Base-by-base conservation (phyloP, 768 basidiomycete genomes). In the Boletus subcaerulescens region DNA sequence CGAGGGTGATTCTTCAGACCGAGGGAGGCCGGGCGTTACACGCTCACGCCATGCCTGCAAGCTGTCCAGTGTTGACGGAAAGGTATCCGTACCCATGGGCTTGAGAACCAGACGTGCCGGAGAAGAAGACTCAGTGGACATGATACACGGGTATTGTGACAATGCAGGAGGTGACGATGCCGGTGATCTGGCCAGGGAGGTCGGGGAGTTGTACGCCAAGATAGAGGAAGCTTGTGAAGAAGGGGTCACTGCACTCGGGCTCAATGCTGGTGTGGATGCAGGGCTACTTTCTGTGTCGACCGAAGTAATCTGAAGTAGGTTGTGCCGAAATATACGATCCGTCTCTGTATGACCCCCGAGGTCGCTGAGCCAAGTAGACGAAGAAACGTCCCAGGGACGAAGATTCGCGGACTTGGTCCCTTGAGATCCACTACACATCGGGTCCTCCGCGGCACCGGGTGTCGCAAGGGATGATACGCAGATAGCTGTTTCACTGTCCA, bases 311-410 rank as follows among this genome's bases (percentile, higher is more conserved):
- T 52, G 61, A 31, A 56, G 60, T 6, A 62, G 52, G 54, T 65
- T 65, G 5, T 56, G 50, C 32, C 61, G 66, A 53, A 71, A 72
- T 46, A 71, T 58, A 48, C 61, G 65, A 51, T 72, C 69, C 7
- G 66, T 69, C 43, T 71, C 68, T 20, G 62, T 69, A 47, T 66
- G 49, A 49, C 66, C 66, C 26, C 69, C 71, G 48, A 69, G 67
- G 50, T 69, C 71, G 46, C 54, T 65, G 51, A 69, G 69, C 69
- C 71, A 67, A 45, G 60, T 71, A 26, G 71, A 61, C 13, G 63
- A 54, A 47, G 60, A 50, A 29, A 58, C 45, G 44, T 56, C 57
- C 60, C 67, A 65, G 47, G 60, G 52, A 36, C 47, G 55, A 48
- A 39, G 63, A 58, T 65, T 58, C 53, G 36, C 61, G 13, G 32